Evolutionary conservation across 1,139 yeast species (phyloP).

Genomic region (Yamadazyma songkhlaensis): DNA sequence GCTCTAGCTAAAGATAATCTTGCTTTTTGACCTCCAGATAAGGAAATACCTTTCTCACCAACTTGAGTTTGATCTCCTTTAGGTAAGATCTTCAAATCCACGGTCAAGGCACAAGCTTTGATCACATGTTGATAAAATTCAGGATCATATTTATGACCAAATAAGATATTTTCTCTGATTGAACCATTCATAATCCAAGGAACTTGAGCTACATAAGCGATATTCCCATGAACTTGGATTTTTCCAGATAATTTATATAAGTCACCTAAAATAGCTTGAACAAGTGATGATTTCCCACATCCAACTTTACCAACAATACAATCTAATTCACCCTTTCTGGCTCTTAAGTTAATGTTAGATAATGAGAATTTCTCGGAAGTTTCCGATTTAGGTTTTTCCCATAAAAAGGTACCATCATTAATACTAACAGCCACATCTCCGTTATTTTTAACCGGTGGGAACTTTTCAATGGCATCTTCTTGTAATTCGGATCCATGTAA

Average conservation of each 20-base stretch:
- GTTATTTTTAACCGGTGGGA: constrained; percentile 45
- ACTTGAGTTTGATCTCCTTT: constrained; percentile 90
- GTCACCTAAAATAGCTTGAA: constrained; percentile 85
- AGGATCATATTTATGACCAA: constrained; percentile 84
- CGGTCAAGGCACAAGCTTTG: constrained; percentile 84
- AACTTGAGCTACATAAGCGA: constrained; percentile 88
- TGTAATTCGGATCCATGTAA: constrained; percentile 80
- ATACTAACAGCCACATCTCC: constrained; percentile 75
- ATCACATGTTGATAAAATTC: constrained; percentile 76
- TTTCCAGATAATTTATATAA: constrained; percentile 75
- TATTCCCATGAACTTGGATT: constrained; percentile 69
- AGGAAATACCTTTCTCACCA: constrained; percentile 95
- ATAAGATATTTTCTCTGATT: constrained; percentile 82
- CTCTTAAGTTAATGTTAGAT: constrained; percentile 62
- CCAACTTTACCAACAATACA: constrained; percentile 96
- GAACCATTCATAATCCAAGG: constrained; percentile 97
- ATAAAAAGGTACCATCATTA: constrained; percentile 76
- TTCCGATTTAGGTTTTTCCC: constrained; percentile 72
- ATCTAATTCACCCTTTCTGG: constrained; percentile 76
- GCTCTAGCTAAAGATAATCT: constrained; percentile 92
- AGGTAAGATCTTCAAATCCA: constrained; percentile 74
- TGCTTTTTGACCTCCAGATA: constrained; percentile 97
- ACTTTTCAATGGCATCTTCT: constrained; percentile 64
- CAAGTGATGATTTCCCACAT: constrained; percentile 83
- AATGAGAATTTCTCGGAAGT: constrained; percentile 67